A percentile compares a stretch with the other conserved stretches of the same genome.
phyloP scores from a whole-genome alignment of 1,139 yeast species.

The Candida sanyaensis region DNA sequence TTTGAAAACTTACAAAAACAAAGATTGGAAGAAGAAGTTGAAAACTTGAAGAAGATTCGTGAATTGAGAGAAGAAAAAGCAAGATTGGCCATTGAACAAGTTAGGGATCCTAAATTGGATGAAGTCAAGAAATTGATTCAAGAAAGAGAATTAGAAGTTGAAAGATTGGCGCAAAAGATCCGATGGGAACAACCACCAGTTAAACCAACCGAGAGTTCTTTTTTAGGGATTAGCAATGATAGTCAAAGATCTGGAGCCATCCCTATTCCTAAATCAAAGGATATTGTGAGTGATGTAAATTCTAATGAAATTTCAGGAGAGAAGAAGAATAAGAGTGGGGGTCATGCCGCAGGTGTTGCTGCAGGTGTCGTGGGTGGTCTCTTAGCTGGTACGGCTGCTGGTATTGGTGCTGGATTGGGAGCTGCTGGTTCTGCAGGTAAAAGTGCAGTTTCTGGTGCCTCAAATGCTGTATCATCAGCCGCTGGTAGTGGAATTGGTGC shows the following conservation, averaged over 20 bases:
- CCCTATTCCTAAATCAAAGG: slow-evolving; percentile 9
- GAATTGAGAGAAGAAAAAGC: slow-evolving; percentile 42
- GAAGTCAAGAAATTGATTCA: slow-evolving; percentile 37
- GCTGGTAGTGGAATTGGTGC: slow-evolving; percentile 12
- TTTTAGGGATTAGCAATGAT: slow-evolving; percentile 12
- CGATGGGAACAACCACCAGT: slow-evolving; percentile 2
- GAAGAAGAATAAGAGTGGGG: slow-evolving; percentile 3
- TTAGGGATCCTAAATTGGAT: slow-evolving; percentile 25
- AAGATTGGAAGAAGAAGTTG: slow-evolving; percentile 40
- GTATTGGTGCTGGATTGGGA: slow-evolving; percentile 11
- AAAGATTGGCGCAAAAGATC: slow-evolving; percentile 20
- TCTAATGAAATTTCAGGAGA: slow-evolving; percentile 1
- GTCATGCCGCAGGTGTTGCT: slow-evolving; percentile 14
- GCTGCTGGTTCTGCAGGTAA: slow-evolving; percentile 11
- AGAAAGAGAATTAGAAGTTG: slow-evolving; percentile 38
- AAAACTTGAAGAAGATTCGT: slow-evolving; percentile 38
- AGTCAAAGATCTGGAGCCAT: slow-evolving; percentile 9
- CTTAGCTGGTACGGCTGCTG: slow-evolving; percentile 11
- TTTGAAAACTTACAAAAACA: slow-evolving; percentile 39
- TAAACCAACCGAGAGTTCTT: slow-evolving; percentile 3
- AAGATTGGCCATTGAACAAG: slow-evolving; percentile 30
- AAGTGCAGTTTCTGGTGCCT: slow-evolving; percentile 1
- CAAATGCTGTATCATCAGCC: slow-evolving; percentile 5
- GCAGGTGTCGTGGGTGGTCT: slow-evolving; percentile 14
- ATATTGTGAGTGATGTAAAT: background rate